phyloP scores from a whole-genome alignment of 441 rosid species.

The Pelargonium fulgidum region DNA sequence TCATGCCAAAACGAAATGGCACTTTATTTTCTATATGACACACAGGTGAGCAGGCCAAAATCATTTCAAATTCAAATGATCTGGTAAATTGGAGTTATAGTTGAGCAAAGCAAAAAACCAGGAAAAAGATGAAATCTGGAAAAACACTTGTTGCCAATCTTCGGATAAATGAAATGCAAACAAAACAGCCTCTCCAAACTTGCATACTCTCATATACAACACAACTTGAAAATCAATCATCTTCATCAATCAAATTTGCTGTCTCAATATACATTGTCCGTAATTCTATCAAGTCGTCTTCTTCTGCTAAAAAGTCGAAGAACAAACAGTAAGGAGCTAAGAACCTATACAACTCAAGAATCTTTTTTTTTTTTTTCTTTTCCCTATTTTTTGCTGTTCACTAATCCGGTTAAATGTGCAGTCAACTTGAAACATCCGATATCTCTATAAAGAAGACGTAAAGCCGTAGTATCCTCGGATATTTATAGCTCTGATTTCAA shows the following conservation, averaged over 20 bases:
- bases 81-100: too few species aligned
- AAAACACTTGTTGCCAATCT: too few species aligned
- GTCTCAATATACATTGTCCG: conserved; percentile 13
- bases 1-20: too few species aligned
- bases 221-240: too few species aligned
- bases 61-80: too few species aligned
- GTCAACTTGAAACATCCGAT: conserved; percentile 30
- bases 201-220: too few species aligned
- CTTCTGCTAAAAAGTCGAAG: conserved; percentile 51
- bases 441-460: conserved; percentile 25
- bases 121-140: conserved; percentile 17
- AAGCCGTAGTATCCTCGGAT: conserved; percentile 18
- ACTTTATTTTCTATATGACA: too few species aligned
- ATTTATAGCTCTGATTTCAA: conserved; percentile 59
- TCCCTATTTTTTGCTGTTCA: conserved; percentile 5
- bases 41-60: too few species aligned
- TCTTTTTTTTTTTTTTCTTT: neutral
- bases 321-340: conserved; percentile 41
- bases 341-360: conserved; percentile 43
- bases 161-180: too few species aligned
- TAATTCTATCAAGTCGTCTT: conserved; percentile 10
- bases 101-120: too few species aligned
- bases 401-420: conserved; percentile 23
- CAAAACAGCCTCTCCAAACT: too few species aligned
- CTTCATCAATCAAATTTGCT: conserved; percentile 23